Base-by-base conservation (phyloP, 73 alveolate genomes). In the Paramecium octaurelia region DNA sequence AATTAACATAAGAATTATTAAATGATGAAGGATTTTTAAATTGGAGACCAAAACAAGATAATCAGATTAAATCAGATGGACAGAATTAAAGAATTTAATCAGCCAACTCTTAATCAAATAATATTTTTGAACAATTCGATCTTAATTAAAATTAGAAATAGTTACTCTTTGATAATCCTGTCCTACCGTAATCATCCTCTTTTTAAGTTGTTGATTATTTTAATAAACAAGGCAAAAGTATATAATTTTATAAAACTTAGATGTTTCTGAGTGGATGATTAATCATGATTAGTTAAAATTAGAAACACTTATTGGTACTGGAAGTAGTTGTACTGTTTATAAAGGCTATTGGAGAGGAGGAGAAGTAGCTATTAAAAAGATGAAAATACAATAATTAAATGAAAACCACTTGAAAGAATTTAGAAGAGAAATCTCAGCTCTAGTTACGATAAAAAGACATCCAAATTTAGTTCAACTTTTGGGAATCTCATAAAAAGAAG, bases 331-430 rank as follows among this genome's bases (percentile, higher is more conserved):
- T 80, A 97, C 94, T 42, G 99, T 98, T 3, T 98, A 91, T 92
- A 93, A 94, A 73, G 99, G 99, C 1, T 88, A 92, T 10, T 98
- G 93, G 93, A 97, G 96, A 86, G 98, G 96, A 48, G 96, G 97
- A 5, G 99, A 96, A 77, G 99, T 97, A 1, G 99, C 99, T 18
- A 96, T 97, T 9, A 98, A 98, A 93, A 94, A 95, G 87, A 87
- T 98, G 86, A 94, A 94, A 92, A 83, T 93, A 54, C 35, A 87
- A 12, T 90, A 59, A 24, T 88, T 95, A 24, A 86, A 94, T 71
- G 97, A 93, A 43, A 94, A 96, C 43, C 92, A 94, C 73, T 58
- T 94, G 21, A 96, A 94, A 83, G 99, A 98, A 91, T 98, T 97
- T 89, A 92, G 93, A 92, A 93, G 99, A 86, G 99, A 98, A 92